Percentiles rank a stretch among this genome's conserved stretches.
Conservation (phyloP, 371 early-diverging fungal species). For the Hamiltosporidium tvaerminnensis region DNA sequence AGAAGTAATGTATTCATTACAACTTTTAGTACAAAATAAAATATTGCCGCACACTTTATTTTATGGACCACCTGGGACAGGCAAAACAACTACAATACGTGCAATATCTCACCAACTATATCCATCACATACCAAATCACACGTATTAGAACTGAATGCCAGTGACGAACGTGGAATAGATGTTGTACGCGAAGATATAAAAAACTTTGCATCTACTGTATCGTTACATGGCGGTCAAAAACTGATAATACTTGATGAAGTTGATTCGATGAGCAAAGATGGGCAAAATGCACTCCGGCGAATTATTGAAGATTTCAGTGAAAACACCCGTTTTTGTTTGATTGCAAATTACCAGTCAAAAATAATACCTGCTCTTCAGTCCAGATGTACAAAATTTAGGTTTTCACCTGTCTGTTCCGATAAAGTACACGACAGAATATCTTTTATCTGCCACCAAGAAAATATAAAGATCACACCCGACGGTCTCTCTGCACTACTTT, state of each 20-base stretch:
- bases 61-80: constrained; percentile 93
- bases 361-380: constrained; percentile 89
- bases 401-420: constrained; percentile 69
- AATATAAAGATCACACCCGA: constrained; percentile 55
- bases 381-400: constrained; percentile 86
- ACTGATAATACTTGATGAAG: constrained; percentile 88
- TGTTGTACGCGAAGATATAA: constrained; percentile 89
- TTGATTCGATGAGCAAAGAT: constrained; percentile 83
- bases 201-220: constrained; percentile 74
- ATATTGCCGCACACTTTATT: constrained; percentile 84
- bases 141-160: constrained; percentile 85
- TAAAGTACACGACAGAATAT: constrained; percentile 62
- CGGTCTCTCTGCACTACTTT: constrained; percentile 63
- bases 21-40: constrained; percentile 20
- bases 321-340: constrained; percentile 84
- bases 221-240: constrained; percentile 61
- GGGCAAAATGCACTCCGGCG: constrained; percentile 86
- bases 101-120: constrained; percentile 71
- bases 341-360: constrained; percentile 93
- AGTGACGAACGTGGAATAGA: constrained; percentile 97
- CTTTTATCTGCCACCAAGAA: constrained; percentile 61
- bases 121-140: constrained; percentile 60
- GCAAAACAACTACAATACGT: constrained; percentile 83
- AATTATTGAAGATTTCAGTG: constrained; percentile 90
- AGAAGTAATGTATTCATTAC: constrained; percentile 32